Base-by-base conservation (phyloP, 306 rosid species). In the Rosa chinensis region DNA sequence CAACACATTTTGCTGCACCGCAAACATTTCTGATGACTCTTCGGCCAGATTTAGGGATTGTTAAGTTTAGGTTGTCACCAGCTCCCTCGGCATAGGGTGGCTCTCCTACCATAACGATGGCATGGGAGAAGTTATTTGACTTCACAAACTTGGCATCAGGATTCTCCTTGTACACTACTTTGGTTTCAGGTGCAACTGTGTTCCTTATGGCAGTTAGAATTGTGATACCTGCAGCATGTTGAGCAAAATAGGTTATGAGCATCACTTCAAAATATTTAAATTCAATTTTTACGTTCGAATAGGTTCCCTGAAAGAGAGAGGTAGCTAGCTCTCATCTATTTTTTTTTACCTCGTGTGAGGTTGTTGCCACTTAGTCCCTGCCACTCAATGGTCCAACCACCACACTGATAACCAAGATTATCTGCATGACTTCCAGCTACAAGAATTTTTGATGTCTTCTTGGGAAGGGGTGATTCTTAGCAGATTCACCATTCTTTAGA, bases 321-420 rank as follows among this genome's bases (percentile, higher is more conserved):
- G 53, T 49, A 49, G 25, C 1, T 18, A 56, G 62, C 28, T 20
- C 64, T 8, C 12, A 6, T 0, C 35, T 32, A n/a, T 58, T 6
- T 9, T 25, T 32, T 21, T 20, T 55, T 72, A 80, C 83, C 84
- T 8, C 16, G 12, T 4, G 72, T 68, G 12, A 75, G 32, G 18
- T 76, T 69, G 77, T 75, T 81, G 62, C 84, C 80, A 70, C 72
- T 56, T 3, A 45, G 1, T 23, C 86, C 84, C 16, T 82, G 81
- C 88, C 86, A 85, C 23, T 79, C 84, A 3, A 79, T 82, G 11
- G 88, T 85, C 88, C 88, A 85, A 73, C 88, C 88, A 10, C 86
- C 88, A 59, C 86, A 85, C 67, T 79, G 88, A 66, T 55, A 63
- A 4, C 88, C 88, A 72, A 85, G 78, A 76, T 85, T 72, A 32